Percentiles rank a stretch among this genome's conserved stretches.
Conservation (phyloP, 495 filamentous ascomycete species). For the Xylaria bambusicola region DNA sequence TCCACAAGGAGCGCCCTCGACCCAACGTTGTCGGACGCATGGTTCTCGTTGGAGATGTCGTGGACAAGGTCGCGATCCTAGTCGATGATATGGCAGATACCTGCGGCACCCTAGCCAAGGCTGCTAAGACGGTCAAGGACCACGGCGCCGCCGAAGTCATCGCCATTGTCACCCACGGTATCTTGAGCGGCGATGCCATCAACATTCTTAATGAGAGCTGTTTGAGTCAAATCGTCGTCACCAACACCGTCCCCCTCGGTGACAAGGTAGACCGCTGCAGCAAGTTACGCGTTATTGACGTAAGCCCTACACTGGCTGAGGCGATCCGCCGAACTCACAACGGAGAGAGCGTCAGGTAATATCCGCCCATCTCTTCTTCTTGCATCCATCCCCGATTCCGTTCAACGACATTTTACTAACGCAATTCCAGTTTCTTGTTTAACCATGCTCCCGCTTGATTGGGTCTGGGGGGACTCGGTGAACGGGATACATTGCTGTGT, state of each 20-base stretch:
- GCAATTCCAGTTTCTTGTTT: slow-evolving; percentile 69
- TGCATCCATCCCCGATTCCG: too few species aligned
- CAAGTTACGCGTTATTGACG: slow-evolving; percentile 87
- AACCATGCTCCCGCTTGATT: slow-evolving; percentile 73
- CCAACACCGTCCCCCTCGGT: slow-evolving; percentile 91
- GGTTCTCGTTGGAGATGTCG: slow-evolving; percentile 73
- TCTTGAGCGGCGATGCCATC: slow-evolving; percentile 88
- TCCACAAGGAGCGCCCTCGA: slow-evolving; percentile 95
- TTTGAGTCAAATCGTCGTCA: slow-evolving; percentile 81
- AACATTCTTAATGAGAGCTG: slow-evolving; percentile 83
- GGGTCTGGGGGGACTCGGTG: too few species aligned
- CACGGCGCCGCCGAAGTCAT: slow-evolving; percentile 87
- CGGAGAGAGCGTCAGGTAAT: slow-evolving; percentile 57
- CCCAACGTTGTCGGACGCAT: slow-evolving; percentile 96
- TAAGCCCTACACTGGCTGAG: slow-evolving; percentile 75
- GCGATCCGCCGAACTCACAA: slow-evolving; percentile 92
- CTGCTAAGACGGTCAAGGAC: slow-evolving; percentile 85
- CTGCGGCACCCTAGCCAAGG: slow-evolving; percentile 74
- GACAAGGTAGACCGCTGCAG: slow-evolving; percentile 72
- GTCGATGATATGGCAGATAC: slow-evolving; percentile 94
- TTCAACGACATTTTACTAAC: slow-evolving; percentile 15
- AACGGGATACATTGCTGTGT: neutral
- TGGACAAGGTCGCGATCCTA: slow-evolving; percentile 68
- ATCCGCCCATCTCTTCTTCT: neutral
- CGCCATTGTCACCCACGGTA: slow-evolving; percentile 95